Conservation (phyloP, 2,329 filamentous ascomycete genomes). For the Diaporthe longicolla region DNA sequence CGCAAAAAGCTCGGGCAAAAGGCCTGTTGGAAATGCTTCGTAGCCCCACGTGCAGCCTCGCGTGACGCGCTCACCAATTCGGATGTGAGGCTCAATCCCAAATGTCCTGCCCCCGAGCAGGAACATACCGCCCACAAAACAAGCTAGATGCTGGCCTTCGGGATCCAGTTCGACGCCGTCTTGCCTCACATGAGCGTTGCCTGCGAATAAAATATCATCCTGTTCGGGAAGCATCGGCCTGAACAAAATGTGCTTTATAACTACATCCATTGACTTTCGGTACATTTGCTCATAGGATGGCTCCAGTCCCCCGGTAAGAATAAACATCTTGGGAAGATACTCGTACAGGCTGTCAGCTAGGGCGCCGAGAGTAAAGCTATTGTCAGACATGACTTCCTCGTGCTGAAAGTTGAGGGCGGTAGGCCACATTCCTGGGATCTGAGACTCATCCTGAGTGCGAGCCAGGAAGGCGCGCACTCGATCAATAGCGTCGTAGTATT, state of each 20-base stretch:
- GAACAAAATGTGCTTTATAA: slow-evolving; percentile 75
- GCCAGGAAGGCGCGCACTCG: slow-evolving; percentile 78
- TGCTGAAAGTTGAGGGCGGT: slow-evolving; percentile 71
- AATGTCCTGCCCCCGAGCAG: slow-evolving; percentile 62
- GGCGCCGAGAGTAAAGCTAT: slow-evolving; percentile 66
- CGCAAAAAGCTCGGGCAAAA: slow-evolving; percentile 71
- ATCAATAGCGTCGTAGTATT: slow-evolving; percentile 78
- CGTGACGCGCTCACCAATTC: slow-evolving; percentile 62
- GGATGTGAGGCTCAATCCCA: slow-evolving; percentile 60
- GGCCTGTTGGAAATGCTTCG: slow-evolving; percentile 64
- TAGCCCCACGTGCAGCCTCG: slow-evolving; percentile 73
- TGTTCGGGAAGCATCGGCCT: slow-evolving; percentile 75
- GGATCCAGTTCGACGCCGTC: slow-evolving; percentile 49
- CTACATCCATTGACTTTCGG: slow-evolving; percentile 69
- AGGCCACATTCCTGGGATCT: slow-evolving; percentile 84
- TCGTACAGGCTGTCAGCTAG: slow-evolving; percentile 71
- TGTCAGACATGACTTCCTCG: slow-evolving; percentile 58
- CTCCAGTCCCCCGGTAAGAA: slow-evolving; percentile 75
- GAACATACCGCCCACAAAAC: slow-evolving; percentile 65
- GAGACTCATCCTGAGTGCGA: slow-evolving; percentile 75
- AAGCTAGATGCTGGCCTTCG: slow-evolving; percentile 59
- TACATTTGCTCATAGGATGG: slow-evolving; percentile 76
- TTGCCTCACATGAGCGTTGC: slow-evolving; percentile 50
- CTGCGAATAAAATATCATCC: slow-evolving; percentile 75
- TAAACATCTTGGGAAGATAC: slow-evolving; percentile 73